phyloP scores from a whole-genome alignment of 352 stramenopile species.

The Phytophthora litchii region DNA sequence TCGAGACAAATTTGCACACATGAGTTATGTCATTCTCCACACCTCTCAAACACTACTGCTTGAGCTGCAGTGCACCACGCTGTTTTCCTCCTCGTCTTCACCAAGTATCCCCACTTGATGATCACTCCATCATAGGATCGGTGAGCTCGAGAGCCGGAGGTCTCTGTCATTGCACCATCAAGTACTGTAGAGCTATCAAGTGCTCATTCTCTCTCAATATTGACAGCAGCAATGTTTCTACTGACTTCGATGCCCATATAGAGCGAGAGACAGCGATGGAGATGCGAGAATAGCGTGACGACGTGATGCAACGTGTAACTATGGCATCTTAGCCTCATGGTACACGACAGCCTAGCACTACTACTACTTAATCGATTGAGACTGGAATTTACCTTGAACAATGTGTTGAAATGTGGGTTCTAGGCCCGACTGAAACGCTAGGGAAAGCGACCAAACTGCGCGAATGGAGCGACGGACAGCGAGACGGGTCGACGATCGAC shows the following conservation, averaged over 20 bases:
- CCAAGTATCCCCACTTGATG: slow-evolving; percentile 9
- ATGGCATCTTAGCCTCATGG: not conserved
- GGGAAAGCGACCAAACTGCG: slow-evolving; percentile 13
- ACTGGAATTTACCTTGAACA: slow-evolving; percentile 40
- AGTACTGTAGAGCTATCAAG: slow-evolving; percentile 10
- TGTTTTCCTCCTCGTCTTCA: not conserved
- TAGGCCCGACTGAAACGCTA: slow-evolving; percentile 8
- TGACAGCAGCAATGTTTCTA: slow-evolving; percentile 6
- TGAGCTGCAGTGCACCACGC: slow-evolving; percentile 6
- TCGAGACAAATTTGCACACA: slow-evolving; percentile 31
- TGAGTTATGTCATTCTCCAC: slow-evolving; percentile 31
- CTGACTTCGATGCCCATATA: slow-evolving; percentile 4
- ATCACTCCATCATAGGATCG: slow-evolving; percentile 19
- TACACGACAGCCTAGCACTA: slow-evolving; percentile 10
- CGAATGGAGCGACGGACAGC: slow-evolving; percentile 21
- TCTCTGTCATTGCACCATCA: slow-evolving; percentile 18
- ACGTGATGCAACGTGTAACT: slow-evolving; percentile 5
- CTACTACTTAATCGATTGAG: slow-evolving; percentile 10
- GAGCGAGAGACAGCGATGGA: slow-evolving; percentile 19
- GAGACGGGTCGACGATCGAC: slow-evolving; percentile 9
- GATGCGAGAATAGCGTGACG: slow-evolving; percentile 16
- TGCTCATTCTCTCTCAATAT: slow-evolving; percentile 17
- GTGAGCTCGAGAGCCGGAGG: slow-evolving; percentile 16
- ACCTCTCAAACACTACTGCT: not conserved
- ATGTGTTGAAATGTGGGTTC: slow-evolving; percentile 18